Percentiles rank a stretch among this genome's conserved stretches.
Evolutionary conservation across 2,329 filamentous ascomycete species (phyloP).

Genomic region (Stagonosporopsis rhizophila): DNA sequence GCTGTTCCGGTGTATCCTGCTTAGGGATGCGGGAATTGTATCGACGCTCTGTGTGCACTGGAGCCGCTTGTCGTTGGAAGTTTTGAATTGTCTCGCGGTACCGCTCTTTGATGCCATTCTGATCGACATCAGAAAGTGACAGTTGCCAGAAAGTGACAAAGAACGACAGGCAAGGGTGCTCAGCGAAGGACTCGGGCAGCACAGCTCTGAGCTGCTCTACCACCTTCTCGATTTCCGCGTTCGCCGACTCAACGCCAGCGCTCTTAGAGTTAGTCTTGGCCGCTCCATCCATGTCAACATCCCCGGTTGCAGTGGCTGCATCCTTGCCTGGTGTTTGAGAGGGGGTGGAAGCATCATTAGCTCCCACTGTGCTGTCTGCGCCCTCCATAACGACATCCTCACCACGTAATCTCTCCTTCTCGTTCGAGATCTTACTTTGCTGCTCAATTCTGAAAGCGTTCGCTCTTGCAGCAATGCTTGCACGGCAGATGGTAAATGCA

Average conservation of each 20-base stretch:
- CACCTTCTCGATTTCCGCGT: slow-evolving; percentile 76
- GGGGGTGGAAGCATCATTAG: slow-evolving; percentile 10
- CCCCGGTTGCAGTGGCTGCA: slow-evolving; percentile 23
- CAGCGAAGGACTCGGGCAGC: slow-evolving; percentile 69
- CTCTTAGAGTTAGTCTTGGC: slow-evolving; percentile 6
- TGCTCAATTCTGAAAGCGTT: slow-evolving; percentile 49
- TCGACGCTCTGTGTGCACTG: slow-evolving; percentile 68
- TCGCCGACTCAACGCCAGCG: slow-evolving; percentile 30
- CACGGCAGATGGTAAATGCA: slow-evolving; percentile 83
- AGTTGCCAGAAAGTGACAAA: slow-evolving; percentile 94
- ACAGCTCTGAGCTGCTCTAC: slow-evolving; percentile 71
- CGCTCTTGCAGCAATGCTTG: slow-evolving; percentile 65
- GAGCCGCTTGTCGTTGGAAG: slow-evolving; percentile 28
- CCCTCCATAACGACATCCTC: slow-evolving; percentile 59
- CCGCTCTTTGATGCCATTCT: slow-evolving; percentile 66
- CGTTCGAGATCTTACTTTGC: slow-evolving; percentile 23
- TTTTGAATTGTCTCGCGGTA: slow-evolving; percentile 77
- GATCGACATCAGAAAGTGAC: slow-evolving; percentile 78
- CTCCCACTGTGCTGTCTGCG: slow-evolving; percentile 22
- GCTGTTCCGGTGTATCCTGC: slow-evolving; percentile 68
- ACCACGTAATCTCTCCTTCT: slow-evolving; percentile 42
- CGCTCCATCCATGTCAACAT: slow-evolving; percentile 53
- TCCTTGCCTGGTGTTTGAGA: slow-evolving; percentile 12
- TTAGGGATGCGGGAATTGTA: slow-evolving; percentile 50
- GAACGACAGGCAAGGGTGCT: slow-evolving; percentile 77